Evolutionary conservation across 306 rosid genomes (phyloP), one percentile per base, ranked within the genome.

Genomic region (Canavalia ensiformis): DNA sequence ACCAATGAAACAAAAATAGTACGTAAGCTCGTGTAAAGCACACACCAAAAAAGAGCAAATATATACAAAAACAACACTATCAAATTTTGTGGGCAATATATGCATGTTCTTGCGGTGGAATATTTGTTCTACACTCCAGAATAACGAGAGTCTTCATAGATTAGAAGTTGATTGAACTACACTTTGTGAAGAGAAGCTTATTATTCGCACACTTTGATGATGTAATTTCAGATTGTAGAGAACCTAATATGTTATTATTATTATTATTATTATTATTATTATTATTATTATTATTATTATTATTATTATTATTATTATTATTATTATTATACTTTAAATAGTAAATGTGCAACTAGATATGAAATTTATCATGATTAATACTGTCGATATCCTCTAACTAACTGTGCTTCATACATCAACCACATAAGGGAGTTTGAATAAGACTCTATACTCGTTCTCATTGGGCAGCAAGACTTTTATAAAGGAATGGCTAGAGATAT

Each of bases 81-180:
- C 25, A 18, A 18, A 18, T 18, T 18, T 18, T 18, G 25, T 18
- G 25, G 25, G 25, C 25, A 18, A 18, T 18, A 18, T 18, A 18
- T 18, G 25, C 25, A 18, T 18, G 25, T 18, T 18, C 25, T 18
- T 18, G 25, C 25, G 25, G 25, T 18, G 25, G 25, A 18, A 18
- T 18, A 18, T 18, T 18, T 18, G 25, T 18, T 18, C 25, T 18
- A 18, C 25, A 18, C 25, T 18, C 25, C 25, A 18, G 25, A 18
- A 18, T 18, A 63, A 63, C 4, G 5, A 63, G 37, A 35, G 47
- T 63, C 46, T 46, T 63, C 37, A 13, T 37, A 35, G 69, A 63
- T 63, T 35, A 63, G 69, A 63, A 63, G 47, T 46, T 37, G 69
- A 63, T 1, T 35, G 69, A 37, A 5, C 46, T 13, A 46, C 69